phyloP scores from a whole-genome alignment of 768 basidiomycete species.

The Russula dissimulans region DNA sequence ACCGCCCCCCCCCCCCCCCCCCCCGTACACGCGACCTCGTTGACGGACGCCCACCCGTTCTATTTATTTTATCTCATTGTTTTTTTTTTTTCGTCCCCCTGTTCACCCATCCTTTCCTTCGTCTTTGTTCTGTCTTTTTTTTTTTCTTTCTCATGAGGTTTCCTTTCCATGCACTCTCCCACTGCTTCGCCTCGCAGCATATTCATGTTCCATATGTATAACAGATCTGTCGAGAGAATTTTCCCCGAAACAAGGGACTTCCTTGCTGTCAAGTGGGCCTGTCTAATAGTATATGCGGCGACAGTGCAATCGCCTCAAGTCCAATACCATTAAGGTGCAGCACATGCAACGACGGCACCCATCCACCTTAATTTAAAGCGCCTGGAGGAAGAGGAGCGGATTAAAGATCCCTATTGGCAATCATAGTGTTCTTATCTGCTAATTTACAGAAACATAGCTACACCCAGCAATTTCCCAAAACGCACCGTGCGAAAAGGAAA shows the following conservation, averaged over 20 bases:
- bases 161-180: neutral
- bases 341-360: too few relatives aligned
- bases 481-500: neutral
- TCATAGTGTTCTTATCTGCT: conserved; percentile 8
- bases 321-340: too few relatives aligned
- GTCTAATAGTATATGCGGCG: too few relatives aligned
- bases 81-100: neutral
- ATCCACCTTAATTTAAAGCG: neutral
- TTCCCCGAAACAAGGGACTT: too few relatives aligned
- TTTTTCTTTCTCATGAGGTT: neutral
- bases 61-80: neutral
- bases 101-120: neutral
- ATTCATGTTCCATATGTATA: neutral
- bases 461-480: neutral
- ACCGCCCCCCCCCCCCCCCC: too few relatives aligned
- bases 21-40: too few relatives aligned
- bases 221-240: neutral
- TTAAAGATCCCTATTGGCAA: conserved; percentile 5
- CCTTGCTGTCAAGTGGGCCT: too few relatives aligned
- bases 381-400: neutral
- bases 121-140: too few relatives aligned
- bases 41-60: too few relatives aligned
- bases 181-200: neutral
- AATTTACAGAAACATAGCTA: conserved; percentile 12
- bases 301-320: too few relatives aligned